These are phyloP conservation scores for Candida ovalis DNA, from an alignment of 805 yeast species.

Conservation along the genomic window DNA sequence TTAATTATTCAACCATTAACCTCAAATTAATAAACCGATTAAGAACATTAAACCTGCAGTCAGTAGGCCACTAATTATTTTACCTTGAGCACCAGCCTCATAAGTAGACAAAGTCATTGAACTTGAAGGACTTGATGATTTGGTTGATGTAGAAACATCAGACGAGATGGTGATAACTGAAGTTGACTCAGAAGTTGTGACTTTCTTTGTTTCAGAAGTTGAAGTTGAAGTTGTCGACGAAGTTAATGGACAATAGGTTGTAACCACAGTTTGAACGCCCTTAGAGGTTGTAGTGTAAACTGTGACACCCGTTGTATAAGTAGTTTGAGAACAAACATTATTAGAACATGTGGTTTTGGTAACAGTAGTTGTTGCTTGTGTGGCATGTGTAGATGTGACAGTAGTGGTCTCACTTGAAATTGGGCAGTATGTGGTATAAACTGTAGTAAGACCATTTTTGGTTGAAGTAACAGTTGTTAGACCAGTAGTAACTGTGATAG, in stretches of 20 bases:
- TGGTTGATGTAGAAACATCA: constrained; percentile 3
- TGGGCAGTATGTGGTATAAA: constrained; percentile 6
- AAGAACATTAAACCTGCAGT: constrained; percentile 7
- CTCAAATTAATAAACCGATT: constrained; percentile 9
- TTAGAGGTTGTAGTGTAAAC: constrained; percentile 23
- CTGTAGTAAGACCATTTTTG: background rate
- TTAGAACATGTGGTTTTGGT: constrained; percentile 11
- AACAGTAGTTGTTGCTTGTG: constrained; percentile 7
- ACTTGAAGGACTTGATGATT: constrained; percentile 4
- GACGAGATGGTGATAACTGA: constrained; percentile 4
- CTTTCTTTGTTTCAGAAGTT: too few relatives aligned
- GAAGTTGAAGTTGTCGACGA: constrained; percentile 14
- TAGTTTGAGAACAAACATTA: constrained; percentile 8
- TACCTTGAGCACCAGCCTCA: constrained; percentile 2
- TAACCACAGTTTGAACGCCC: constrained; percentile 32
- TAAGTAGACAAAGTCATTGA: constrained; percentile 14
- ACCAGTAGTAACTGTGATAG: constrained; percentile 8
- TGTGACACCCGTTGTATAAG: constrained; percentile 13
- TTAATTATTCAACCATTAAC: background rate
- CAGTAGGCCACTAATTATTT: constrained; percentile 8
- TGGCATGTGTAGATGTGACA: constrained; percentile 3
- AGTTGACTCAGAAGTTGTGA: constrained; percentile 1
- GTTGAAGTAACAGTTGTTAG: constrained; percentile 15
- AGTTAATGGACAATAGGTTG: constrained; percentile 33
- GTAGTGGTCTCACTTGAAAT: constrained; percentile 1